Conservation (phyloP, 345 rosid species). For the Populus pruinosa region DNA sequence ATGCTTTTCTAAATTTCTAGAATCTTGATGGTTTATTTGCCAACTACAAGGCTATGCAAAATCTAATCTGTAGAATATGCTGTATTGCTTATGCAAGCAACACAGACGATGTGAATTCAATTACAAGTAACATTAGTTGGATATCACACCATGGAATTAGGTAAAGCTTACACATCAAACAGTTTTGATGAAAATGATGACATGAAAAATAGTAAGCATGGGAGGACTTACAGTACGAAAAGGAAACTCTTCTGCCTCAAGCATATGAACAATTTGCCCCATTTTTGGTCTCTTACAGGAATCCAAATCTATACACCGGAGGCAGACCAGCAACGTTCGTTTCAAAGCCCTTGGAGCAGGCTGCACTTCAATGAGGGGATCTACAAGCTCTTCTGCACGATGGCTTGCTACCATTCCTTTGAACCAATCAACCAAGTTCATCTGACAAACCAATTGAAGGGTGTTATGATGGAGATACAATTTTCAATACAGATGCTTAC, state of each 20-base stretch:
- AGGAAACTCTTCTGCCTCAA: slow-evolving; percentile 88
- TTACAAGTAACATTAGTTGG: not conserved
- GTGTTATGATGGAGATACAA: not conserved
- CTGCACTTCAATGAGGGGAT: slow-evolving; percentile 61
- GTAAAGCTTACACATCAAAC: not conserved
- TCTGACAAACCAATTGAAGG: slow-evolving; percentile 38
- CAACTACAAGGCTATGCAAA: not conserved
- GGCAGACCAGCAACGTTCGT: slow-evolving; percentile 73
- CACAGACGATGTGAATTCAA: not conserved
- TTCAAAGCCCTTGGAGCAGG: slow-evolving; percentile 72
- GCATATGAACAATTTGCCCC: slow-evolving; percentile 98
- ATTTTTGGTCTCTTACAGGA: slow-evolving; percentile 82
- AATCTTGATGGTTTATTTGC: not conserved
- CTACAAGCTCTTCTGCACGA: slow-evolving; percentile 77
- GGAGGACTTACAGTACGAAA: slow-evolving; percentile 68
- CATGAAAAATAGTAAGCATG: not conserved
- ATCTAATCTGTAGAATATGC: not conserved
- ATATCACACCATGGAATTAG: not conserved
- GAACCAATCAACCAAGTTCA: slow-evolving; percentile 95
- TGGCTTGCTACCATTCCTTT: slow-evolving; percentile 91
- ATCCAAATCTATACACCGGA: slow-evolving; percentile 91
- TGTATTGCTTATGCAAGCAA: not conserved
- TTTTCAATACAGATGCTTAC: not conserved
- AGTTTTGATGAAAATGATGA: not conserved
- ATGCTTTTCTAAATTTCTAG: not conserved